Percentiles rank a stretch among this genome's conserved stretches.
These are phyloP conservation scores for Cyclocybe cylindracea DNA, from an alignment of 768 basidiomycete genomes.

Conservation along the genomic window DNA sequence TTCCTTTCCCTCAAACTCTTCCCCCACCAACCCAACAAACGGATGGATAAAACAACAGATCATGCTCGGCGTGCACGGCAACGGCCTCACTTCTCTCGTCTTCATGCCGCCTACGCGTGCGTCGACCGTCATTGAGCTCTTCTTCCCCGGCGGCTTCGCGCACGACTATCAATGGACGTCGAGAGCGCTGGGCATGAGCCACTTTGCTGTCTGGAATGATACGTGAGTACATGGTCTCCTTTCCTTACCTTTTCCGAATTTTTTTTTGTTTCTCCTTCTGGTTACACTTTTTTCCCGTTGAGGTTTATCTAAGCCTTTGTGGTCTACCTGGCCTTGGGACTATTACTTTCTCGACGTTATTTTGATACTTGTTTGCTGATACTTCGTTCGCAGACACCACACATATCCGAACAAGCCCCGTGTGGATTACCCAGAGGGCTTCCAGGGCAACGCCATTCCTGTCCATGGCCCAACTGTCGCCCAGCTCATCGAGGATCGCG, in stretches of 20 bases:
- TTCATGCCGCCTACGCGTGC: conserved; percentile 76
- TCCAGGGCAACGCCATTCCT: conserved; percentile 80
- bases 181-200: conserved; percentile 67
- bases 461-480: conserved; percentile 67
- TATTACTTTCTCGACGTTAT: no score
- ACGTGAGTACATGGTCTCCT: conserved; percentile 42
- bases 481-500: conserved; percentile 70
- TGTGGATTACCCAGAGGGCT: conserved; percentile 79
- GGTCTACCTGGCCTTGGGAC: no score
- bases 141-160: conserved; percentile 79
- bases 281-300: no score
- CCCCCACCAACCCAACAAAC: no score
- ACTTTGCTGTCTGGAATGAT: conserved; percentile 84
- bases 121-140: conserved; percentile 86
- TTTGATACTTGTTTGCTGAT: not conserved
- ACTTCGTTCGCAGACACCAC: conserved; percentile 22
- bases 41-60: no score
- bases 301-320: no score
- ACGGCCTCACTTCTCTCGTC: conserved; percentile 83
- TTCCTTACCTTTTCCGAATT: not conserved
- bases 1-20: no score
- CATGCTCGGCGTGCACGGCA: conserved; percentile 75
- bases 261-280: not conserved
- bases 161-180: conserved; percentile 88
- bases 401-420: conserved; percentile 45